These are phyloP conservation scores for Casuarina glauca DNA, from an alignment of 306 rosid genomes.

Conservation along the genomic window DNA sequence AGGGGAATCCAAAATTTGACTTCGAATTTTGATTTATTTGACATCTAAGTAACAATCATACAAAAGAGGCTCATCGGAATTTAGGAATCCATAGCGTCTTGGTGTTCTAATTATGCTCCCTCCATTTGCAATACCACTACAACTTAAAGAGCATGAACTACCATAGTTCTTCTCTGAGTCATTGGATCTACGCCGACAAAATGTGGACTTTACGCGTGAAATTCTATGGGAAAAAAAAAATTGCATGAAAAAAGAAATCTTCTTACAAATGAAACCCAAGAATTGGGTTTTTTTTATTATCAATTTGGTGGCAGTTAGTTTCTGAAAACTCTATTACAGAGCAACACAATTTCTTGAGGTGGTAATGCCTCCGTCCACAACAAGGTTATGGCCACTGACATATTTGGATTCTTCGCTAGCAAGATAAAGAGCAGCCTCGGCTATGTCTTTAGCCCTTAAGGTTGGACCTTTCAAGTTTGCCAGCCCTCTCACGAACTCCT, in stretches of 20 bases:
- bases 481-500: slow-evolving; percentile 77
- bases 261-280: background rate
- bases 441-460: slow-evolving; percentile 65
- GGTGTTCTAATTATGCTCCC: background rate
- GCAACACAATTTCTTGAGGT: slow-evolving; percentile 75
- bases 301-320: background rate
- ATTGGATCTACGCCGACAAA: background rate
- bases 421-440: slow-evolving; percentile 91
- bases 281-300: background rate
- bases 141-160: background rate
- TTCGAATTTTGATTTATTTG: background rate
- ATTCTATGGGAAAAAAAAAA: background rate
- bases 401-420: slow-evolving; percentile 92
- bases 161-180: no score
- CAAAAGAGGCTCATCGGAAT: no score
- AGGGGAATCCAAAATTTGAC: background rate
- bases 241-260: background rate
- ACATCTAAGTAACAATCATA: background rate
- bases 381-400: slow-evolving; percentile 91
- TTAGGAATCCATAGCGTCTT: no score
- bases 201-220: background rate
- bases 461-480: slow-evolving; percentile 72
- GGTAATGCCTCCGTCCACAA: slow-evolving; percentile 90
- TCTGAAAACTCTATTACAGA: slow-evolving; percentile 21
- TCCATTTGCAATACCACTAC: background rate